These are phyloP conservation scores for Punica granatum DNA, from an alignment of 345 rosid species.

Conservation along the genomic window DNA sequence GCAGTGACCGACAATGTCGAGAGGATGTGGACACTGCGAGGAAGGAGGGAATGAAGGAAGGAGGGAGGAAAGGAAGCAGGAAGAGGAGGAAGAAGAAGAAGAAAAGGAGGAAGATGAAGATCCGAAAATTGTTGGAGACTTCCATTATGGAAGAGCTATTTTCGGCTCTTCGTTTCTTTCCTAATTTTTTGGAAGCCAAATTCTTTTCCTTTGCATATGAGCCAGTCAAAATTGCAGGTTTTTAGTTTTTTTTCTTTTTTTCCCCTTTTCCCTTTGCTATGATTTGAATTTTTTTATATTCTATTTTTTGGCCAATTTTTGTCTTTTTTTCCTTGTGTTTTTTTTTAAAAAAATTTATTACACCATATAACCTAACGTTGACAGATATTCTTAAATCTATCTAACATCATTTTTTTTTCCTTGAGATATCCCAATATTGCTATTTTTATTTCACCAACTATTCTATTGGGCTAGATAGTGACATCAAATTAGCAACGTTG, in stretches of 20 bases:
- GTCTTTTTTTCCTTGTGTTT: not conserved
- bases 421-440: too few species aligned
- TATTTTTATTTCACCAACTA: too few species aligned
- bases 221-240: slow-evolving; percentile 1
- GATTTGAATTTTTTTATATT: not conserved
- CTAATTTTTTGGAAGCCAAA: too few species aligned
- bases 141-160: not conserved
- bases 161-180: not conserved
- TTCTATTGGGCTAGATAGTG: too few species aligned
- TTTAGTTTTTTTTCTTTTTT: not conserved
- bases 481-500: too few species aligned
- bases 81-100: too few species aligned
- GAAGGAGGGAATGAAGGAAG: too few species aligned
- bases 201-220: not conserved
- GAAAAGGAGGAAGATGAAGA: not conserved
- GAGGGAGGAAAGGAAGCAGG: too few species aligned
- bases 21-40: slow-evolving; percentile 1
- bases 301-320: not conserved
- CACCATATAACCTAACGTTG: too few species aligned
- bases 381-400: too few species aligned
- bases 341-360: too few species aligned
- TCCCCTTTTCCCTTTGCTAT: not conserved
- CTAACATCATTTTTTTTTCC: too few species aligned
- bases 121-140: slow-evolving; percentile 2
- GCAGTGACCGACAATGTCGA: slow-evolving; percentile 4